A percentile compares a stretch with the other conserved stretches of the same genome.
Conservation (phyloP, 2,329 filamentous ascomycete species). For the Penicillium decumbens region DNA sequence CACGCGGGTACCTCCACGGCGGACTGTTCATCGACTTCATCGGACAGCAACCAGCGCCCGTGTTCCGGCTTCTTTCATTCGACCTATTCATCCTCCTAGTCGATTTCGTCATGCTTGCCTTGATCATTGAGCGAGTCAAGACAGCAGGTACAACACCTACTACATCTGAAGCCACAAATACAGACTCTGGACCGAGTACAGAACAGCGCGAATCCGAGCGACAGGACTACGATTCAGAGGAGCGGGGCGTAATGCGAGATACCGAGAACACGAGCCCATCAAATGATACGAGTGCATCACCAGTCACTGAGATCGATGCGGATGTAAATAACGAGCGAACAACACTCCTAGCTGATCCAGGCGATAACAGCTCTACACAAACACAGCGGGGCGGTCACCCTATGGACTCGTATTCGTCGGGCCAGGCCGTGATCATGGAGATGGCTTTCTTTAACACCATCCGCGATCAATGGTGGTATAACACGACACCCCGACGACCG, state of each 20-base stretch:
- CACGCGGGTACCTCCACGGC: constrained; percentile 56
- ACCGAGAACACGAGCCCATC: constrained; percentile 30
- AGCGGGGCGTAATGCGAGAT: constrained; percentile 50
- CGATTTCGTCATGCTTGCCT: constrained; percentile 55
- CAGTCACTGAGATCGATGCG: constrained; percentile 12
- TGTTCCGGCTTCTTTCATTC: constrained; percentile 49
- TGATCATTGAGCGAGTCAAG: constrained; percentile 50
- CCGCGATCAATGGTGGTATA: constrained; percentile 39
- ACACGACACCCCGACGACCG: constrained; percentile 19
- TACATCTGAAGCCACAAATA: constrained; percentile 6
- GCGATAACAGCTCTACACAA: constrained; percentile 19
- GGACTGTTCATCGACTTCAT: constrained; percentile 62
- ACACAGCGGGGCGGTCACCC: constrained; percentile 30
- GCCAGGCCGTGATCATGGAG: constrained; percentile 37
- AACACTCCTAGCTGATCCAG: constrained; percentile 34
- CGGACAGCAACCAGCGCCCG: constrained; percentile 55
- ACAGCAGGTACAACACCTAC: constrained; percentile 31
- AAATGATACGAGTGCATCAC: constrained; percentile 36
- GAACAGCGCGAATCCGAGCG: constrained; percentile 11
- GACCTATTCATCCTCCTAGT: constrained; percentile 53
- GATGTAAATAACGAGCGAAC: constrained; percentile 28
- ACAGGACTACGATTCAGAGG: constrained; percentile 58
- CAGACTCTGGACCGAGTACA: constrained; percentile 23
- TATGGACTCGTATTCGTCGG: constrained; percentile 37
- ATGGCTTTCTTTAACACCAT: constrained; percentile 35